These are phyloP conservation scores for Meyerozyma sp. DNA, from an alignment of 1,139 yeast species.

Conservation along the genomic window DNA sequence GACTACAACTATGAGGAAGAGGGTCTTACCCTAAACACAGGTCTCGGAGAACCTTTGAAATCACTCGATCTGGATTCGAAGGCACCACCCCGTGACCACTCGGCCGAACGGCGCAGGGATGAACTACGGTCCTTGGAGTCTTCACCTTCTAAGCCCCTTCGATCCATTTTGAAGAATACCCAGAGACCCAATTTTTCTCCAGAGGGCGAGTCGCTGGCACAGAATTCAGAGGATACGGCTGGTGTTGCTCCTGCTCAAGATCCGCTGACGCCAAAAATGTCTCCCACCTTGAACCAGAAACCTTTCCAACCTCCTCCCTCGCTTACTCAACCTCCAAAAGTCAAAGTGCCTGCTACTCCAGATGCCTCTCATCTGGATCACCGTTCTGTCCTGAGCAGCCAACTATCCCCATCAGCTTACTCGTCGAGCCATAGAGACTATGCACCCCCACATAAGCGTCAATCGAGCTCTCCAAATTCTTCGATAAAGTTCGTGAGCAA, in stretches of 20 bases:
- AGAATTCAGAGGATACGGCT: neutral
- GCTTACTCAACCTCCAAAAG: constrained; percentile 12
- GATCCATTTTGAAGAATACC: constrained; percentile 31
- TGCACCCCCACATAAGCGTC: constrained; percentile 1
- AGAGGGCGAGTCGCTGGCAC: constrained; percentile 2
- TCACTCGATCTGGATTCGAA: neutral
- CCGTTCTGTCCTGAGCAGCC: constrained; percentile 6
- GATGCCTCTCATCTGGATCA: constrained; percentile 8
- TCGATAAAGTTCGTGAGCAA: constrained; percentile 37
- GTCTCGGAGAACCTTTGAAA: neutral
- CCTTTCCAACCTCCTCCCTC: constrained; percentile 10
- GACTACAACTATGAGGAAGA: constrained; percentile 30
- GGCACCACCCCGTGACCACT: neutral
- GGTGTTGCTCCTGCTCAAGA: neutral
- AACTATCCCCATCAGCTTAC: constrained; percentile 14
- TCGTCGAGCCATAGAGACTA: constrained; percentile 2
- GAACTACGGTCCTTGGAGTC: neutral
- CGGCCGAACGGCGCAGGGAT: neutral
- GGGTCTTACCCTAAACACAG: neutral
- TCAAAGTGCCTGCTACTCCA: constrained; percentile 10
- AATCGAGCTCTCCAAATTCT: constrained; percentile 10
- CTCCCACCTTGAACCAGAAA: constrained; percentile 2
- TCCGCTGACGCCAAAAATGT: neutral
- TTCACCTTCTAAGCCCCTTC: constrained; percentile 20
- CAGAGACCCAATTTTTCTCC: constrained; percentile 2